Percentiles rank a stretch among this genome's conserved stretches.
Conservation (phyloP, 225 moss, liverwort and hornwort genomes). For the Asterella californica region DNA sequence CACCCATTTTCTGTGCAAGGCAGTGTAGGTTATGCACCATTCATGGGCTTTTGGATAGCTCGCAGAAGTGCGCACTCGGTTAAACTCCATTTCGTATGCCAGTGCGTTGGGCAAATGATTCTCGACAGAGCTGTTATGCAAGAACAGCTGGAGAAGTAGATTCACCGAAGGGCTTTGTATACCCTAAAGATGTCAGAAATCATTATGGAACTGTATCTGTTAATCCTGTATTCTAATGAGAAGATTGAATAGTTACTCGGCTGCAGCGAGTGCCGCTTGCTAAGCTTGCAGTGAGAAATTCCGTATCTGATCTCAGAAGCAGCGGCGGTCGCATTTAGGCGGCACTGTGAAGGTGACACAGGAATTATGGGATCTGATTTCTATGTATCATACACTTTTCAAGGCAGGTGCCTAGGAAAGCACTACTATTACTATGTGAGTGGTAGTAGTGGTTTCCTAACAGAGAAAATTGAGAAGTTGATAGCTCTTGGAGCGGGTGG, state of each 20-base stretch:
- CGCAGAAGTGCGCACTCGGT: neutral
- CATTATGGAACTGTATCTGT: neutral
- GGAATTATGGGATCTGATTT: no score
- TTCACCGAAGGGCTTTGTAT: neutral
- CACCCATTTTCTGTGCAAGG: conserved; percentile 19
- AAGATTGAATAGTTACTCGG: neutral
- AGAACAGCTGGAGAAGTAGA: conserved; percentile 11
- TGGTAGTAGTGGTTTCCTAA: no score
- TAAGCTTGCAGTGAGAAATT: neutral
- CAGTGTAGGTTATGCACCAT: conserved; percentile 3
- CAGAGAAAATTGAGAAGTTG: no score
- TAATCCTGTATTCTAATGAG: conserved; percentile 21
- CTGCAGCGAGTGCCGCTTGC: neutral
- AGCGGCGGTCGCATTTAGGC: no score
- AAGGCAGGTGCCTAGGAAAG: no score
- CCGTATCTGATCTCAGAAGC: no score
- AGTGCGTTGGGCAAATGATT: neutral
- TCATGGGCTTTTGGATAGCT: neutral
- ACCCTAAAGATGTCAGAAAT: neutral
- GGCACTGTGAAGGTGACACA: no score
- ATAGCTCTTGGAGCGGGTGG: no score
- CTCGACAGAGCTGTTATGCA: neutral
- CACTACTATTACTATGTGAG: no score
- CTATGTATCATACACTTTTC: no score
- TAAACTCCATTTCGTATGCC: neutral